Evolutionary conservation across 805 yeast genomes (phyloP), one percentile per base, ranked within the genome.

Genomic region (Metschnikowia cubensis): DNA sequence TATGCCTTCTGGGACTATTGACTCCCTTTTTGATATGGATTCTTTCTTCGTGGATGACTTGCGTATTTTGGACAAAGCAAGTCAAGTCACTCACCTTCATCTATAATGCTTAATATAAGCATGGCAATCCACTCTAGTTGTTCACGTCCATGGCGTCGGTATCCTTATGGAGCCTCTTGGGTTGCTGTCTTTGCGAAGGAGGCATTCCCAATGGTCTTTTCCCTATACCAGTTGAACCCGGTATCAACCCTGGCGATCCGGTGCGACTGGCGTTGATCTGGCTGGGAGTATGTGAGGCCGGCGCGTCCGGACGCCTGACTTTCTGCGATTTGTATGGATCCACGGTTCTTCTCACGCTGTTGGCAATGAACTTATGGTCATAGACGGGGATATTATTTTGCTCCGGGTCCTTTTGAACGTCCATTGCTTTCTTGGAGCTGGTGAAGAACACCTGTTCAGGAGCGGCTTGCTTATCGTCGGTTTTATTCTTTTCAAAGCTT

Each of bases 311-410:
- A 31, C 83, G 68, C 50, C 79, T 80, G 2, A 86, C 71, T 2
- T 87, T 90, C 3, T 81, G 79, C 0, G 91, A 85, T 50, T 79
- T 82, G 1, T 77, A 74, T 42, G 85, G 92, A 63, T 87, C 90
- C 13, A 85, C 71, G 0, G 85, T 83, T 17, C 75, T 64, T 40
- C 71, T 60, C 48, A 82, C 78, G 54, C 74, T 77, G 13, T 54
- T 58, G 76, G 78, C 5, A 80, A 80, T 39, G 79, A 54, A 47
- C 77, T 79, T 60, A 35, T 74, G 65, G 52, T 82, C 79, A 54
- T 75, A 80, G 46, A 76, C 80, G 0, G 87, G 82, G 43, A 84
- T 76, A 56, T 75, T 82, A n/a, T 76, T 63, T 11, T 38, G 48
- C 3, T 53, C 52, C 1, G 59, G 53, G 1, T 50, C 51, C 20